Evolutionary conservation across 139 green algal genomes (phyloP).

Genomic region (Nannochloris sp.): DNA sequence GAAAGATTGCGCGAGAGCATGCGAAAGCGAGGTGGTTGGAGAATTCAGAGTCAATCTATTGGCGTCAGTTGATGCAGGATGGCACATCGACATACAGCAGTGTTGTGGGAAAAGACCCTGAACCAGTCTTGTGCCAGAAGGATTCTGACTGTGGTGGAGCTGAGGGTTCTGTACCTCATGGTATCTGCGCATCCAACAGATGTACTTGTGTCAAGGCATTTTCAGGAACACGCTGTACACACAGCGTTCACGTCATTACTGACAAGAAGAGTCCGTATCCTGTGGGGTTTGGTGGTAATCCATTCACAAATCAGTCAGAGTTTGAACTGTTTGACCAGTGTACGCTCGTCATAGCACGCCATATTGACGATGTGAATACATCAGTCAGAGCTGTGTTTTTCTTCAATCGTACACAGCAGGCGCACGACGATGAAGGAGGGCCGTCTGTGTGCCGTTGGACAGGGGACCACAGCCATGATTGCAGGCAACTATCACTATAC

Average conservation of each 20-base stretch:
- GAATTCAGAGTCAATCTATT: not conserved
- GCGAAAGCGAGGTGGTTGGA: not conserved
- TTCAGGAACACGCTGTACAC: not conserved
- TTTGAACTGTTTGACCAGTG: too few relatives aligned
- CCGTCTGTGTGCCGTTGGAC: too few relatives aligned
- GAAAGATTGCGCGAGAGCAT: not conserved
- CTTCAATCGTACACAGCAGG: too few relatives aligned
- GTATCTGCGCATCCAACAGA: not conserved
- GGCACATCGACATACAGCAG: not conserved
- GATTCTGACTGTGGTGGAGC: not conserved
- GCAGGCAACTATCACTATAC: too few relatives aligned
- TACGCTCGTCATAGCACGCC: too few relatives aligned
- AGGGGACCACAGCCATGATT: too few relatives aligned
- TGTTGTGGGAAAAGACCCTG: not conserved
- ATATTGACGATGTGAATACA: too few relatives aligned
- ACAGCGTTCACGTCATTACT: not conserved
- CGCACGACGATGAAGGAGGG: too few relatives aligned
- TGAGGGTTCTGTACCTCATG: slow-evolving; percentile 3
- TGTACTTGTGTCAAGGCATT: slow-evolving; percentile 1
- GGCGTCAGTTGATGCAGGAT: not conserved
- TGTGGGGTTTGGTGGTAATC: too few relatives aligned
- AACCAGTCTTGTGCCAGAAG: not conserved
- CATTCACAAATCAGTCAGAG: too few relatives aligned
- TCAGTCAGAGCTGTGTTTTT: too few relatives aligned
- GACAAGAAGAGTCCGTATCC: too few relatives aligned